Evolutionary conservation across 805 yeast species (phyloP).

Genomic region (Hanseniaspora thailandica): DNA sequence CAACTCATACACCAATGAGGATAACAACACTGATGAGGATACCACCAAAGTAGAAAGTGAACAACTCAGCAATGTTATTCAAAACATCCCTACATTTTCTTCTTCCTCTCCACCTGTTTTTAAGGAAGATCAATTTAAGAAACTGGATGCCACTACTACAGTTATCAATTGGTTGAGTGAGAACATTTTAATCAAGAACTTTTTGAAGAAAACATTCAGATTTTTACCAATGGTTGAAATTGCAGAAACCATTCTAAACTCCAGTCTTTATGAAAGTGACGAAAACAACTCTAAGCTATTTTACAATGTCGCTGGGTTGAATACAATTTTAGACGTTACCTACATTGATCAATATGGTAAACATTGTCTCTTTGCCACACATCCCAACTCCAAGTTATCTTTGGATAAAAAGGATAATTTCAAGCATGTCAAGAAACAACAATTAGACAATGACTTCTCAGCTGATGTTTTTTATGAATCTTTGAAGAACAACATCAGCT

Average conservation of each 20-base stretch:
- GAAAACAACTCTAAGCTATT: not conserved
- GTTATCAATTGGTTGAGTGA: not conserved
- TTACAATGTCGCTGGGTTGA: no score
- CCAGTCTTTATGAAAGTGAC: not conserved
- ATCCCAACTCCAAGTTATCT: no score
- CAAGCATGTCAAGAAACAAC: not conserved
- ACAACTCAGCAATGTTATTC: not conserved
- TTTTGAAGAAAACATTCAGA: not conserved
- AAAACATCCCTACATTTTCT: not conserved
- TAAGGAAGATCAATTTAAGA: not conserved
- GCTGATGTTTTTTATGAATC: slow-evolving; percentile 8
- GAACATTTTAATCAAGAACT: not conserved
- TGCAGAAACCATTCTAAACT: not conserved
- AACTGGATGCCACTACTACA: not conserved
- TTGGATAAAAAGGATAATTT: not conserved
- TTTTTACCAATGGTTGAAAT: not conserved
- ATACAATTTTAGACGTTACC: no score
- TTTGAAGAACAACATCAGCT: not conserved
- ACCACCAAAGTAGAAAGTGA: not conserved
- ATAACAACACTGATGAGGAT: not conserved
- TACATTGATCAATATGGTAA: no score
- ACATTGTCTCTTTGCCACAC: no score
- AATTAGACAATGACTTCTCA: not conserved
- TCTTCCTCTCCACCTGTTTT: not conserved
- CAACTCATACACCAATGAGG: not conserved